phyloP scores from a whole-genome alignment of 768 basidiomycete genomes.

The Agaricus blazei region DNA sequence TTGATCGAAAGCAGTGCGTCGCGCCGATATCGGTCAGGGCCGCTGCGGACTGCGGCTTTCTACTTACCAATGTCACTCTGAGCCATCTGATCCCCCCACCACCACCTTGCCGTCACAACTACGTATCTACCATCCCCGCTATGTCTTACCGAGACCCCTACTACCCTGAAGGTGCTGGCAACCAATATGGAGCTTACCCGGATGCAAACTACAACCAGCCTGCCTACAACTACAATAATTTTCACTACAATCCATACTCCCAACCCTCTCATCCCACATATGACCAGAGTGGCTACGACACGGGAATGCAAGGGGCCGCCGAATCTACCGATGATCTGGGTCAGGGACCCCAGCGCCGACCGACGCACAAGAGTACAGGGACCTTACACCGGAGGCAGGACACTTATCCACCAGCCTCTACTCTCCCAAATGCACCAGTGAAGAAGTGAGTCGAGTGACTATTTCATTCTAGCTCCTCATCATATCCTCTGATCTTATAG shows the following conservation, averaged over 20 bases:
- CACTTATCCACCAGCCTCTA: constrained; percentile 1
- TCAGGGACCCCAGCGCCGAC: constrained; percentile 10
- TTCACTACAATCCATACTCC: constrained; percentile 38
- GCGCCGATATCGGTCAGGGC: not conserved
- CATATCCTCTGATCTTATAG: constrained; percentile 14
- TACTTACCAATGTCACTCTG: not conserved
- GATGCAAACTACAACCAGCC: constrained; percentile 2
- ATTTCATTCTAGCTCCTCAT: not conserved
- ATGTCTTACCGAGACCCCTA: constrained; percentile 60
- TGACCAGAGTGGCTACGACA: constrained; percentile 37
- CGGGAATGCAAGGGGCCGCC: not conserved
- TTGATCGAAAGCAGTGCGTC: constrained; percentile 6
- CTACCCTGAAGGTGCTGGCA: constrained; percentile 17
- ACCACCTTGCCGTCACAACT: not conserved
- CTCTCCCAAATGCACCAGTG: not conserved
- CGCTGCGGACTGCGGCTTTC: not conserved
- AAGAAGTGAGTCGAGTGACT: not conserved
- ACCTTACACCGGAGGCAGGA: constrained; percentile 4
- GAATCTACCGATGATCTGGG: constrained; percentile 4
- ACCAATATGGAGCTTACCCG: constrained; percentile 18
- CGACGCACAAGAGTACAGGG: not conserved
- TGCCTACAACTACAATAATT: constrained; percentile 27
- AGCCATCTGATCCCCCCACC: not conserved
- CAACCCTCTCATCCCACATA: constrained; percentile 53
- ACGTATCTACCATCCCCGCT: not conserved